Conservation (phyloP, 1,139 yeast species). For the Yamadazyma trypodendri region DNA sequence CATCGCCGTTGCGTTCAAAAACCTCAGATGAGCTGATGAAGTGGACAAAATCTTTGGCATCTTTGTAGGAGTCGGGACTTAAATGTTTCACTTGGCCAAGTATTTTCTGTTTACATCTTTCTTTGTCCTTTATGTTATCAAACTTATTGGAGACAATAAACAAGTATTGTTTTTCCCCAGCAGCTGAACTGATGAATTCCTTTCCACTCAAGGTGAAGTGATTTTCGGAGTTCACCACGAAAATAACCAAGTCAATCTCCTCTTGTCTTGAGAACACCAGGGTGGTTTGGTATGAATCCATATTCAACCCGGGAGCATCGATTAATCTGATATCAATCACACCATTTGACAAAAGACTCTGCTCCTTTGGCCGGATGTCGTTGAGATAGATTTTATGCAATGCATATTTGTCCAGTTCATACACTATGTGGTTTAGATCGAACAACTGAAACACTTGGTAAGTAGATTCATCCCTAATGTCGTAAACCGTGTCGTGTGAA, state of each 20-base stretch:
- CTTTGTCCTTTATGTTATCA: conserved; percentile 78
- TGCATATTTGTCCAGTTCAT: conserved; percentile 68
- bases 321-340: conserved; percentile 88
- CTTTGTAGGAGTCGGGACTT: conserved; percentile 90
- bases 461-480: conserved; percentile 62
- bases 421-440: conserved; percentile 68
- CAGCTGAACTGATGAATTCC: conserved; percentile 88
- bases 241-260: conserved; percentile 93
- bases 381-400: conserved; percentile 78
- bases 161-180: conserved; percentile 86
- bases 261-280: conserved; percentile 96
- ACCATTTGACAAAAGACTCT: conserved; percentile 81
- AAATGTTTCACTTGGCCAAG: conserved; percentile 83
- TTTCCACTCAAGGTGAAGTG: conserved; percentile 93
- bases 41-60: conserved; percentile 88
- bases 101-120: conserved; percentile 72
- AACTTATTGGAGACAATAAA: conserved; percentile 93
- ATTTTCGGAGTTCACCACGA: conserved; percentile 94
- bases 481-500: conserved; percentile 58
- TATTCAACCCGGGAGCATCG: conserved; percentile 95
- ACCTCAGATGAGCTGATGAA: conserved; percentile 71
- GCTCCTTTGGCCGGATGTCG: conserved; percentile 67
- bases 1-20: conserved; percentile 24
- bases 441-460: conserved; percentile 55
- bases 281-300: conserved; percentile 92